A percentile compares a stretch with the other conserved stretches of the same genome.
phyloP scores from a whole-genome alignment of 176 grass and related monocot species.

The Bonia amplexicaulis region DNA sequence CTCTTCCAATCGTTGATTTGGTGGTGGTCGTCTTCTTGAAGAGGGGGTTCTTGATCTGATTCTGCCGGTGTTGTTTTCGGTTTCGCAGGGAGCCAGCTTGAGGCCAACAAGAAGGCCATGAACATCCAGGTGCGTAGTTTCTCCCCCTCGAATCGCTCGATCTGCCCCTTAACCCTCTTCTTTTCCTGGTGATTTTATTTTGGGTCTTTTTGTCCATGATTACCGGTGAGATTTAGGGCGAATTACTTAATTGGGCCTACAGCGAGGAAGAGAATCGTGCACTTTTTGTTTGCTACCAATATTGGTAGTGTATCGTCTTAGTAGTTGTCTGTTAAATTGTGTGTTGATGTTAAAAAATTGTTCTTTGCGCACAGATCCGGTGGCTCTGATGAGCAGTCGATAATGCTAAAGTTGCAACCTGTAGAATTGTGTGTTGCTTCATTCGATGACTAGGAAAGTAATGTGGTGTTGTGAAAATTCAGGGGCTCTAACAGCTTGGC shows the following conservation, averaged over 20 bases:
- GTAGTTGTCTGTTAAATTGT: background rate
- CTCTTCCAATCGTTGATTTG: background rate
- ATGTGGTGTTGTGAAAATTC: background rate
- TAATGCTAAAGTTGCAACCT: background rate
- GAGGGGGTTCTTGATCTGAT: conserved; percentile 3
- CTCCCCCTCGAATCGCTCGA: background rate
- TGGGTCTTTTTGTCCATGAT: background rate
- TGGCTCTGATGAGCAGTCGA: background rate
- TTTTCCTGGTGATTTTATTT: background rate
- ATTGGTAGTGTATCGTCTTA: background rate
- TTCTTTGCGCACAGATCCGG: background rate
- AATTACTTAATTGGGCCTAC: background rate
- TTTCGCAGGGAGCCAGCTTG: conserved; percentile 68
- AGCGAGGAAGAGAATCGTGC: background rate
- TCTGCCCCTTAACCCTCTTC: background rate
- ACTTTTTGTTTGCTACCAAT: background rate
- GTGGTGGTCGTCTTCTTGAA: background rate
- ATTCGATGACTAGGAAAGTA: background rate
- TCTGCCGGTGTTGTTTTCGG: background rate
- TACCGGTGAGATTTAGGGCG: background rate
- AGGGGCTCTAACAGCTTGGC: background rate
- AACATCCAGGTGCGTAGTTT: conserved; percentile 61
- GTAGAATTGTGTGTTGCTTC: background rate
- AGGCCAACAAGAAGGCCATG: conserved; percentile 91
- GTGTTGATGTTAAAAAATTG: background rate